Base-by-base conservation (phyloP, 2,329 filamentous ascomycete genomes). In the Penicillium polonicum region DNA sequence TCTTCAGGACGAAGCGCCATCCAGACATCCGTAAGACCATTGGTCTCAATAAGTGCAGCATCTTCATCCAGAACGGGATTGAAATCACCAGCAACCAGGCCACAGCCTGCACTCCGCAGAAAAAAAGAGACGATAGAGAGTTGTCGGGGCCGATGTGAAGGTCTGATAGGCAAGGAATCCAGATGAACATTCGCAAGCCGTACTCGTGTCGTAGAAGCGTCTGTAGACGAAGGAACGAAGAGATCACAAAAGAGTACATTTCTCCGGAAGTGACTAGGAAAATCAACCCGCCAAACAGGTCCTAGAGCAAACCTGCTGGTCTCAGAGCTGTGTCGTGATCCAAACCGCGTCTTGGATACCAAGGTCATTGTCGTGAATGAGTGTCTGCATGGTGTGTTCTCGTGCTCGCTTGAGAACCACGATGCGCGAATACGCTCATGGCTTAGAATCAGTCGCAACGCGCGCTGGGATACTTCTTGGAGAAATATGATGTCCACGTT, bases 131-230 rank as follows among this genome's bases (percentile, higher is more conserved):
- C 59, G 15, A 71, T 67, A 0, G 64, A 60, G 1, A 77, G 39
- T 53, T 77, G 74, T 1, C 55, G 52, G 0, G 69, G 72, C 5
- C 75, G 69, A 5, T 51, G 59, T n/a, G 67, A 74, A 3, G 69
- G 69, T 6, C 61, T 39, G 21, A 70, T 58, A 0, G 65, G 54
- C 5, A 73, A 67, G 1, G 72, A 77, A 58, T 78, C 74, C 9
- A 78, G 65, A 52, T 78, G 75, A 13, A 78, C 72, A 33, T 78
- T 78, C 53, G 74, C 52, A n/a, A 78, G 66, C 8, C 70, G 70
- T 25, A 72, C 49, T 31, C 62, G 60, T 25, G 35, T 53, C 2
- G 15, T 41, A 21, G 46, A 39, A 27, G 31, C 13, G 4, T 45
- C 23, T 31, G 33, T 31, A 7, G 36, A 8, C 10, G 48, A 52